Percentiles rank a stretch among this genome's conserved stretches.
These are phyloP conservation scores for Pythium grandisporangium DNA, from an alignment of 352 stramenopile species.

Conservation along the genomic window DNA sequence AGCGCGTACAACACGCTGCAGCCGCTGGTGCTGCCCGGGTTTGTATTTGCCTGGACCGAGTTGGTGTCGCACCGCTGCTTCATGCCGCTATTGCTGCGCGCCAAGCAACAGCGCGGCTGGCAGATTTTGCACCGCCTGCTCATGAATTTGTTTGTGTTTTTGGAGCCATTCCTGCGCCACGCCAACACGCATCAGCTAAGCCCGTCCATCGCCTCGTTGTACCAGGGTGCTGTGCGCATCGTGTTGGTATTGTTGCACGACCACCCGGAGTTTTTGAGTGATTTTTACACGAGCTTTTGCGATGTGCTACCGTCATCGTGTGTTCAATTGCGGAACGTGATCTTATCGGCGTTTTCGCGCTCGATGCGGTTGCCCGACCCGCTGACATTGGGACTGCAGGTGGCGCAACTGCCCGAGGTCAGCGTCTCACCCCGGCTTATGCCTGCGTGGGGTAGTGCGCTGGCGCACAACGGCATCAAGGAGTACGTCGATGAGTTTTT, in stretches of 20 bases:
- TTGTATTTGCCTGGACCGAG: slow-evolving; percentile 98
- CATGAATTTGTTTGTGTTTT: slow-evolving; percentile 96
- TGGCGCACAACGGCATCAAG: slow-evolving; percentile 87
- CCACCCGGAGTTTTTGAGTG: slow-evolving; percentile 97
- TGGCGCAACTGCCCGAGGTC: slow-evolving; percentile 96
- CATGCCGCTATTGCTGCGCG: slow-evolving; percentile 94
- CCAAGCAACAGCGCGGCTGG: slow-evolving; percentile 95
- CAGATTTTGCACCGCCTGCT: slow-evolving; percentile 96
- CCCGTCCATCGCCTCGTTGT: slow-evolving; percentile 91
- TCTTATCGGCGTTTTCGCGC: slow-evolving; percentile 96
- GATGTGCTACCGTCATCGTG: slow-evolving; percentile 96
- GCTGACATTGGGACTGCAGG: slow-evolving; percentile 97
- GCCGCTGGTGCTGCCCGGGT: slow-evolving; percentile 92
- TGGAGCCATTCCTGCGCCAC: slow-evolving; percentile 94
- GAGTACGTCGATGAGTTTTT: slow-evolving; percentile 95
- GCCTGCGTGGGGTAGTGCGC: slow-evolving; percentile 90
- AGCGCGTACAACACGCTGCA: slow-evolving; percentile 96
- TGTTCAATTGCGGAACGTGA: slow-evolving; percentile 97
- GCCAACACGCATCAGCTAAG: slow-evolving; percentile 79
- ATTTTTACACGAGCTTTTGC: slow-evolving; percentile 98
- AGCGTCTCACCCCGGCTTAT: slow-evolving; percentile 91
- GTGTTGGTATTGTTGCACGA: slow-evolving; percentile 98
- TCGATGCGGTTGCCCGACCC: slow-evolving; percentile 96
- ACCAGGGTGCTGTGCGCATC: slow-evolving; percentile 97
- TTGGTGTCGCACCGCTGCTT: slow-evolving; percentile 97